Evolutionary conservation across 805 yeast species (phyloP).

Genomic region (Komagataella pseudopastoris): DNA sequence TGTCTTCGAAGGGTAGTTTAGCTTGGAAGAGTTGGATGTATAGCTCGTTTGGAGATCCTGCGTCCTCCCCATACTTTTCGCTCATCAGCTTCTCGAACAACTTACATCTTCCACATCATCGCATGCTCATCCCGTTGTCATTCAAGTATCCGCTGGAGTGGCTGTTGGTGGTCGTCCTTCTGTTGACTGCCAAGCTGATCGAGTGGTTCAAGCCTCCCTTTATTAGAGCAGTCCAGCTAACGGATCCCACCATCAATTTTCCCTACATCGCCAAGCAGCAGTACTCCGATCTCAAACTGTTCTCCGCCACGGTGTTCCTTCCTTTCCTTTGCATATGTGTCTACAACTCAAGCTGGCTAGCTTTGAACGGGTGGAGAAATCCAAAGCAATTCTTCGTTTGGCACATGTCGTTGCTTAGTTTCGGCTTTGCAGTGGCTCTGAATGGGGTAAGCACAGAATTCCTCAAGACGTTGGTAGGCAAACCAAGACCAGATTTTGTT

Average conservation of each 20-base stretch:
- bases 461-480: conserved; percentile 68
- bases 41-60: neutral
- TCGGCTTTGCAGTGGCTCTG: conserved; percentile 26
- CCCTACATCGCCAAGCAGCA: conserved; percentile 32
- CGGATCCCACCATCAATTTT: conserved; percentile 29
- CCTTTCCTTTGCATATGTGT: conserved; percentile 20
- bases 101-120: neutral
- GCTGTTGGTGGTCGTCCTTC: conserved; percentile 5
- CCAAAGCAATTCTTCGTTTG: conserved; percentile 23
- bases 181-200: conserved; percentile 6
- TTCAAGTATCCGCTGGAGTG: conserved; percentile 6
- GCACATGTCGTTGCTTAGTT: conserved; percentile 21
- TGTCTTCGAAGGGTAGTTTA: neutral
- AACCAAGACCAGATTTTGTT: conserved; percentile 82
- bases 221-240: conserved; percentile 27
- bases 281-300: conserved; percentile 13
- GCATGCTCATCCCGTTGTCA: neutral
- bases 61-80: neutral
- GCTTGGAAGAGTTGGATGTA: too few species aligned
- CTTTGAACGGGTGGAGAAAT: conserved; percentile 17
- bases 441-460: conserved; percentile 51
- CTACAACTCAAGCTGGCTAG: conserved; percentile 12
- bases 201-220: conserved; percentile 24
- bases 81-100: neutral
- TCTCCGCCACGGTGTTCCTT: conserved; percentile 20